Conservation (phyloP, 495 filamentous ascomycete species). For the Penicillium ucsense region DNA sequence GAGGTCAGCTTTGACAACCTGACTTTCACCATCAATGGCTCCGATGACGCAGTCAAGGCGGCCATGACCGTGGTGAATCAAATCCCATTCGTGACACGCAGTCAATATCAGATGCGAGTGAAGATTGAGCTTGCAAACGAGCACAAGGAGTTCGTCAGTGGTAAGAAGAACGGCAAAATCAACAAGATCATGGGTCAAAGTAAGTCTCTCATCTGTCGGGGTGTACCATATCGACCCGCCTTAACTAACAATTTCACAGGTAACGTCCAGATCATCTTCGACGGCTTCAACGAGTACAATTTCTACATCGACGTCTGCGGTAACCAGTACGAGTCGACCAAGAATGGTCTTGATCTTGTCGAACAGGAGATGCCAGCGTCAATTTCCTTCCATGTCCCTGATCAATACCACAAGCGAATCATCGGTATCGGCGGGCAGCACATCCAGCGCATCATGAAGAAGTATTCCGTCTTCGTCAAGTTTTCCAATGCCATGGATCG, state of each 20-base stretch:
- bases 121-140: constrained; percentile 99
- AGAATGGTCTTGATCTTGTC: constrained; percentile 80
- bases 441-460: constrained; percentile 99
- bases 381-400: constrained; percentile 98
- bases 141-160: constrained; percentile 98
- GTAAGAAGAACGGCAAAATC: constrained; percentile 99
- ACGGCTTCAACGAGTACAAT: constrained; percentile 98
- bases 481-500: constrained; percentile 99
- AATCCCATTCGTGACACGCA: constrained; percentile 77
- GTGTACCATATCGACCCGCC: background rate
- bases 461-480: constrained; percentile 99
- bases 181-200: constrained; percentile 99
- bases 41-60: constrained; percentile 89
- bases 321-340: constrained; percentile 83
- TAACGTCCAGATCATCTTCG: constrained; percentile 98
- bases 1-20: constrained; percentile 91
- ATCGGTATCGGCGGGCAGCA: constrained; percentile 98
- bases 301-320: constrained; percentile 97
- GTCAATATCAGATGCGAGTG: constrained; percentile 86
- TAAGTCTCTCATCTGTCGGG: constrained; percentile 22
- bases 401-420: constrained; percentile 98
- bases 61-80: constrained; percentile 88
- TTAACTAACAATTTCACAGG: constrained; percentile 27
- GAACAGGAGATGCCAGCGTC: constrained; percentile 99
- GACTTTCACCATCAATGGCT: constrained; percentile 87